Base-by-base conservation (phyloP, 2,329 filamentous ascomycete genomes). In the Paramyrothecium roridum region DNA sequence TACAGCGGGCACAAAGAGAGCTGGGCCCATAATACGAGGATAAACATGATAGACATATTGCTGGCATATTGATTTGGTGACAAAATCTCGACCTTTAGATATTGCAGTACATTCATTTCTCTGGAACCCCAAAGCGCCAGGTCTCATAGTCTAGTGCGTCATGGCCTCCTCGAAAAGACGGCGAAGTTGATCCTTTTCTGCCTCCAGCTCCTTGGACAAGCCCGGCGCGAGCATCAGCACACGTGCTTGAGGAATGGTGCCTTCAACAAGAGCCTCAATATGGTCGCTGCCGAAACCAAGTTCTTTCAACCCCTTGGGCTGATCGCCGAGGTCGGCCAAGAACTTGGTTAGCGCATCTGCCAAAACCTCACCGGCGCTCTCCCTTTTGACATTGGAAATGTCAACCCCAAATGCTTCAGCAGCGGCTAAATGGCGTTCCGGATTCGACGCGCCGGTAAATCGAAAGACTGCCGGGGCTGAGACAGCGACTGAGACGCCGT, bases 401-500 rank as follows among this genome's bases (percentile, higher is more conserved):
- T 99, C 95, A 2, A 96, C 89, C 2, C 93, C 95, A 62, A 99
- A 98, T 0, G 83, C 86, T 70, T 96, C 92, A 0, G 95, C 93
- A 0, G 93, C 95, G 4, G 87, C 85, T 37, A 99, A 76, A 76
- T 99, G 95, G 11, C 95, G 86, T 53, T 96, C 91, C 0, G 95
- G 95, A 68, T 98, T 98, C 2, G 90, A 95, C 1, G 93, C 82
- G 0, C 82, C 93, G 0, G 93, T 99, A 75, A 98, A 98, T 30
- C 85, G 86, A 82, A 98, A 99, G 1, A 98, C 93, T 1, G 93
- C 90, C 0, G 95, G 93, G 0, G 93, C 91, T 0, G 91, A 93
- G 8, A 98, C 93, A 3, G 93, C 95, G 1, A 99, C 95, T 1
- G 89, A 93, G 22, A 99, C 95, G 53, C 95, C 95, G 71, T 99